A percentile compares a stretch with the other conserved stretches of the same genome.
These are phyloP conservation scores for Pseudogymnoascus sp. DNA, from an alignment of 2,329 filamentous ascomycete genomes.

Conservation along the genomic window DNA sequence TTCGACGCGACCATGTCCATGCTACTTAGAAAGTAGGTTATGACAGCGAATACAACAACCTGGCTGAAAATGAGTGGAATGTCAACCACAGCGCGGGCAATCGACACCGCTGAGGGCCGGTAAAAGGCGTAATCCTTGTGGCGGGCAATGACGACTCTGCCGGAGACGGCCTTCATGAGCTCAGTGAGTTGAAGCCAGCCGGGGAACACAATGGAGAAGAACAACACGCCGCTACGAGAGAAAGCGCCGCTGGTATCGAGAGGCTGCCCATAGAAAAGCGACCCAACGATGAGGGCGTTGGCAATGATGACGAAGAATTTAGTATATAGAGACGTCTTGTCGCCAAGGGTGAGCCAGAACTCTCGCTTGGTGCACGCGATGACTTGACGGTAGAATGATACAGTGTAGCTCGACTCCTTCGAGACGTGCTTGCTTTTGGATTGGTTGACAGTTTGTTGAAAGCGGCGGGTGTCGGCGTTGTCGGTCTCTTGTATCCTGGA, in stretches of 20 bases:
- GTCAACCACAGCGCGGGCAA: slow-evolving; percentile 48
- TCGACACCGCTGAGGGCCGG: slow-evolving; percentile 52
- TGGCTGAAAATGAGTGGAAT: slow-evolving; percentile 53
- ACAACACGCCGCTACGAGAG: slow-evolving; percentile 55
- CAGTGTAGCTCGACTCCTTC: slow-evolving; percentile 49
- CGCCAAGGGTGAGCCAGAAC: slow-evolving; percentile 59
- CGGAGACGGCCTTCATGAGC: slow-evolving; percentile 55
- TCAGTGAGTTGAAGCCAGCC: slow-evolving; percentile 58
- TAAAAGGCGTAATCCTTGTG: slow-evolving; percentile 52
- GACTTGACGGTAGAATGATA: slow-evolving; percentile 48
- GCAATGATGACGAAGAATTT: slow-evolving; percentile 47
- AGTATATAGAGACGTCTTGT: slow-evolving; percentile 43
- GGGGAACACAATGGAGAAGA: slow-evolving; percentile 58
- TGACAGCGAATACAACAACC: slow-evolving; percentile 47
- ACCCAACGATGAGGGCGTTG: slow-evolving; percentile 57
- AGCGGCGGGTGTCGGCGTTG: slow-evolving; percentile 54
- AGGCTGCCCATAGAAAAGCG: slow-evolving; percentile 60
- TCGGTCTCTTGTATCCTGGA: slow-evolving; percentile 48
- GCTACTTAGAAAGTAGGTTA: slow-evolving; percentile 59
- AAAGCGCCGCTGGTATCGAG: slow-evolving; percentile 53
- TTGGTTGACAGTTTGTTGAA: slow-evolving; percentile 57
- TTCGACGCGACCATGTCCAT: slow-evolving; percentile 42
- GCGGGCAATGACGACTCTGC: slow-evolving; percentile 53
- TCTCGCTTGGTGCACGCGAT: slow-evolving; percentile 50
- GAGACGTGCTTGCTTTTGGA: slow-evolving; percentile 58